These are phyloP conservation scores for Vitis hybrid DNA, from an alignment of 177 flowering plant genomes.

Conservation along the genomic window DNA sequence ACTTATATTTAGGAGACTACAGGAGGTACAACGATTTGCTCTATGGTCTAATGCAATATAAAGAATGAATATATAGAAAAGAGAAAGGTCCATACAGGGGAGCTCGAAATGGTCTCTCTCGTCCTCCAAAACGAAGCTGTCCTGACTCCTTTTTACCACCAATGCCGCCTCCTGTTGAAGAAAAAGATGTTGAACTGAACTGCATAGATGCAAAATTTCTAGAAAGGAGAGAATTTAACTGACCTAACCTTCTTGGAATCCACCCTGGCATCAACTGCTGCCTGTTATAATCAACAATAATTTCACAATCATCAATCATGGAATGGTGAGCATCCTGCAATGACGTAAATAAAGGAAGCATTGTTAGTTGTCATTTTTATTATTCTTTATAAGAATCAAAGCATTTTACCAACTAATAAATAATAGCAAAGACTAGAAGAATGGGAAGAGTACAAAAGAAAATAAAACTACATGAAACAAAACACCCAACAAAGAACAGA, in stretches of 20 bases:
- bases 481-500: too few species aligned
- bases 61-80: background rate
- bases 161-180: constrained; percentile 82
- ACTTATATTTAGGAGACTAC: too few species aligned
- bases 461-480: too few species aligned
- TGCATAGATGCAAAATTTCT: background rate
- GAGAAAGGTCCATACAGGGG: constrained; percentile 59
- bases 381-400: too few species aligned
- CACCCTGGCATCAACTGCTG: constrained; percentile 96
- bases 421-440: too few species aligned
- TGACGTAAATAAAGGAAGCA: background rate
- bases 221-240: constrained; percentile 18
- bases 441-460: too few species aligned
- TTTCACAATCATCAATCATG: constrained; percentile 72
- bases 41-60: background rate
- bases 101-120: constrained; percentile 96
- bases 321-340: constrained; percentile 93
- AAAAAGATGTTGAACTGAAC: background rate
- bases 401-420: too few species aligned
- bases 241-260: constrained; percentile 97
- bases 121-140: constrained; percentile 98
- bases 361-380: too few species aligned
- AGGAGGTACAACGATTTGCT: too few species aligned
- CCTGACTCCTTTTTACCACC: constrained; percentile 97
- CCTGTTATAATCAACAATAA: constrained; percentile 87